Conservation (phyloP, 495 filamentous ascomycete species). For the Niebla homalea region DNA sequence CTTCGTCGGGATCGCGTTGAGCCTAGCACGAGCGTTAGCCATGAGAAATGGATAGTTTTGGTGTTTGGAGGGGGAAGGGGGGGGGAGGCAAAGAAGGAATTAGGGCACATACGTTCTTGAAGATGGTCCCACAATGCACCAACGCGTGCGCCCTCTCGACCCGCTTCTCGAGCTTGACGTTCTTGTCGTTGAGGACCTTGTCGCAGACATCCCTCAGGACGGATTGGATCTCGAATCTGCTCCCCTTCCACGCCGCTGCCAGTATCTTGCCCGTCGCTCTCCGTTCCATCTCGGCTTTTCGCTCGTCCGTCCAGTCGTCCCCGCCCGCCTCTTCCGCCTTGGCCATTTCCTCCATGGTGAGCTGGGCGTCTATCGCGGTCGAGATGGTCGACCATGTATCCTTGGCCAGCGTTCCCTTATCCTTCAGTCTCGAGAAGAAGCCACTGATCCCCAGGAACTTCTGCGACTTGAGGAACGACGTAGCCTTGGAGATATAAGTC, state of each 20-base stretch:
- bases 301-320: constrained; percentile 98
- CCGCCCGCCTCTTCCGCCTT: constrained; percentile 89
- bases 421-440: constrained; percentile 86
- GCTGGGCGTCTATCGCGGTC: constrained; percentile 93
- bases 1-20: constrained; percentile 81
- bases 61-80: neutral
- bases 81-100: neutral
- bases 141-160: constrained; percentile 83
- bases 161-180: constrained; percentile 67
- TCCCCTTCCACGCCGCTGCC: constrained; percentile 93
- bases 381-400: constrained; percentile 97
- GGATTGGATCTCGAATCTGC: constrained; percentile 95
- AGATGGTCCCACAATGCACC: constrained; percentile 77
- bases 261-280: constrained; percentile 95
- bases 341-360: constrained; percentile 99
- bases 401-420: constrained; percentile 92
- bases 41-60: no score
- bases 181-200: constrained; percentile 61
- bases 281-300: constrained; percentile 89
- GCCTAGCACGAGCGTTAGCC: constrained; percentile 43
- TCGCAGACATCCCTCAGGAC: constrained; percentile 84
- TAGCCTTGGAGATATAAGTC: constrained; percentile 78
- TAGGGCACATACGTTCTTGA: constrained; percentile 56
- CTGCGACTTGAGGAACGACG: constrained; percentile 79
- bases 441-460: constrained; percentile 94